Conservation (phyloP, 208 protist species). For the Leishmania aethiopica region DNA sequence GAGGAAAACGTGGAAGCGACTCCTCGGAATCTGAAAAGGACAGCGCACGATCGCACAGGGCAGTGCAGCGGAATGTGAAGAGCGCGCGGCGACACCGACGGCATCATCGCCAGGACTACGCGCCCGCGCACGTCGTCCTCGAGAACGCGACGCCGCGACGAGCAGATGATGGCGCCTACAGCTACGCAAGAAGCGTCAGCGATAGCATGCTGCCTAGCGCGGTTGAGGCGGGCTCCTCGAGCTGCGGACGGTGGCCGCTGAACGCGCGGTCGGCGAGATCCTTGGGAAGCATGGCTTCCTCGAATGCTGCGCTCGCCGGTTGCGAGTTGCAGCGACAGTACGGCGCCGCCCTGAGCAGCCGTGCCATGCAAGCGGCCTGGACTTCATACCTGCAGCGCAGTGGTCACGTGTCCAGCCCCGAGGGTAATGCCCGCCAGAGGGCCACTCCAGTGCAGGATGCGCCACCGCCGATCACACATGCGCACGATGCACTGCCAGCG, state of each 20-base stretch:
- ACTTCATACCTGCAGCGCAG: constrained; percentile 14
- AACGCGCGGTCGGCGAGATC: neutral
- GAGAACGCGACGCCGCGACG: neutral
- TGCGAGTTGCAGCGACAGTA: neutral
- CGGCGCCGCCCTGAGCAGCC: constrained; percentile 5
- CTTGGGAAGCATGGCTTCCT: neutral
- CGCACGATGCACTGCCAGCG: neutral
- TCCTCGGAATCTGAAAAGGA: neutral
- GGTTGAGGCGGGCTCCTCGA: neutral
- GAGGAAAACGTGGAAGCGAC: neutral
- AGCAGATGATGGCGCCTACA: neutral
- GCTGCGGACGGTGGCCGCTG: neutral
- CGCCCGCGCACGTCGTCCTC: neutral
- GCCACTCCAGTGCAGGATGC: neutral
- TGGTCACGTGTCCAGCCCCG: neutral
- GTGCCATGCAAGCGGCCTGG: constrained; percentile 15
- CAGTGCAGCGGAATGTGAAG: too few species aligned
- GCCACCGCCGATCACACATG: neutral
- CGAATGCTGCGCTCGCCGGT: neutral
- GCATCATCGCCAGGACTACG: neutral
- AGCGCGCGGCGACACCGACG: neutral
- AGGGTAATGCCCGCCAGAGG: neutral
- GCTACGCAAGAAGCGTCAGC: neutral
- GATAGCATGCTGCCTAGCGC: neutral
- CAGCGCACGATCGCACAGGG: neutral